Conservation (phyloP, 495 filamentous ascomycete species). For the Trichocladium uniseriatum region DNA sequence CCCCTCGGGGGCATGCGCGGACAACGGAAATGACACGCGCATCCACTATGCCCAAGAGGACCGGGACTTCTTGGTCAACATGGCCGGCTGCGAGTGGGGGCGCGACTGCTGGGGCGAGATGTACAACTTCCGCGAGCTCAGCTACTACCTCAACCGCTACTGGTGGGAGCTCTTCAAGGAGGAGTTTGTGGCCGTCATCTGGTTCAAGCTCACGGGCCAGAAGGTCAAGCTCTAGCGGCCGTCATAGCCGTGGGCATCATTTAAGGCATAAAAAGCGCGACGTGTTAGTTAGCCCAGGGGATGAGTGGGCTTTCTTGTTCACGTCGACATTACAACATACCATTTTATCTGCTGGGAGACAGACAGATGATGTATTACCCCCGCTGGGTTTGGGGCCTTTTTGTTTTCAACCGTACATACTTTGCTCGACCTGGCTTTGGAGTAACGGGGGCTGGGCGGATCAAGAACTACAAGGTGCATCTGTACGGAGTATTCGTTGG, state of each 20-base stretch:
- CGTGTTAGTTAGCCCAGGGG: too few species aligned
- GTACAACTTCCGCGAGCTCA: slow-evolving; percentile 81
- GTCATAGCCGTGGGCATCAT: too few species aligned
- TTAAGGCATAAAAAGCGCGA: too few species aligned
- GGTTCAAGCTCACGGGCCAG: slow-evolving; percentile 47
- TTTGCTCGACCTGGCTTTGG: neutral
- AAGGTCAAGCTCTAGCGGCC: slow-evolving; percentile 41
- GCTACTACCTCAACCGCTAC: slow-evolving; percentile 75
- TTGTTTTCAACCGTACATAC: neutral
- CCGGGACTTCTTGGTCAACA: slow-evolving; percentile 94
- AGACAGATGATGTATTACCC: too few species aligned
- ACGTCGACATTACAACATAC: too few species aligned
- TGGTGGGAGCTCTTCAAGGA: slow-evolving; percentile 66
- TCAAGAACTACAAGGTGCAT: neutral
- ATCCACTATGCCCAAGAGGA: slow-evolving; percentile 83
- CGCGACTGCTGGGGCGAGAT: slow-evolving; percentile 98
- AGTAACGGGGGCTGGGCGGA: neutral
- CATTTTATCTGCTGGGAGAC: too few species aligned
- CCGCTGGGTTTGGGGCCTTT: neutral
- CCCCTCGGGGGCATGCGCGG: slow-evolving; percentile 74
- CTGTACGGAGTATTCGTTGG: slow-evolving; percentile 6
- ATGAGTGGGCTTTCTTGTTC: too few species aligned
- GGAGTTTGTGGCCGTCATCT: slow-evolving; percentile 43
- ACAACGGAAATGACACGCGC: slow-evolving; percentile 58
- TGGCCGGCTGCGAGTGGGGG: slow-evolving; percentile 96